Evolutionary conservation across 208 protist genomes (phyloP).

Genomic region (Acanthamoeba healyi): DNA sequence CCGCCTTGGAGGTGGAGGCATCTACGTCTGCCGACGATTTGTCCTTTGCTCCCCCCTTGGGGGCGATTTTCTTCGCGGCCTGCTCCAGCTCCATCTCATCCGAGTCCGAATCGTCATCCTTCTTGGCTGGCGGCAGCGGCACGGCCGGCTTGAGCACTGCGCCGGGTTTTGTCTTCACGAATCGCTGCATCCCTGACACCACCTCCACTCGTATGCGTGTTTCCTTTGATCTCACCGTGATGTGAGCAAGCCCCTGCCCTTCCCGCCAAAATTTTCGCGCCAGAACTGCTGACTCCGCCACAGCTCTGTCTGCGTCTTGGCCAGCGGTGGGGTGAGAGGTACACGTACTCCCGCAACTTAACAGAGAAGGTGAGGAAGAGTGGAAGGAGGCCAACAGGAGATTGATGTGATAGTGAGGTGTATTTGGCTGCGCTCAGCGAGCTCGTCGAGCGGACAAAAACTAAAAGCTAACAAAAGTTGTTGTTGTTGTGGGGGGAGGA

Average conservation of each 20-base stretch:
- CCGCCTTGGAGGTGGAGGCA: no score
- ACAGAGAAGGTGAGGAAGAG: no score
- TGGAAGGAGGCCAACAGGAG: no score
- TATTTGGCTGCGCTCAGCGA: no score
- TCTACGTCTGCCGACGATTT: not conserved
- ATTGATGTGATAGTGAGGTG: no score
- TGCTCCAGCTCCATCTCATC: slow-evolving; percentile 14
- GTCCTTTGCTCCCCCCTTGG: not conserved
- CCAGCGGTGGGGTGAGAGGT: no score
- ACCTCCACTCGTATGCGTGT: no score
- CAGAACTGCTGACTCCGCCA: not conserved
- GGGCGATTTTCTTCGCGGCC: not conserved
- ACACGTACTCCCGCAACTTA: no score
- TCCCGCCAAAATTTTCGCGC: not conserved
- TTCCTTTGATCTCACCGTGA: not conserved
- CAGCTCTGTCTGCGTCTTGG: no score
- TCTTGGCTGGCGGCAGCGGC: not conserved
- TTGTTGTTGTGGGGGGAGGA: no score
- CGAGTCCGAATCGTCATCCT: not conserved
- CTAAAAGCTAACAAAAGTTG: no score
- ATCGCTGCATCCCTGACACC: not conserved
- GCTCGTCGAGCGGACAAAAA: no score
- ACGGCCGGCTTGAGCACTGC: slow-evolving; percentile 2
- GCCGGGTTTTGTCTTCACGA: slow-evolving; percentile 12
- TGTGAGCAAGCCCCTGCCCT: not conserved